Evolutionary conservation across 1,139 yeast species (phyloP).

Genomic region (Kodamaea ohmeri): DNA sequence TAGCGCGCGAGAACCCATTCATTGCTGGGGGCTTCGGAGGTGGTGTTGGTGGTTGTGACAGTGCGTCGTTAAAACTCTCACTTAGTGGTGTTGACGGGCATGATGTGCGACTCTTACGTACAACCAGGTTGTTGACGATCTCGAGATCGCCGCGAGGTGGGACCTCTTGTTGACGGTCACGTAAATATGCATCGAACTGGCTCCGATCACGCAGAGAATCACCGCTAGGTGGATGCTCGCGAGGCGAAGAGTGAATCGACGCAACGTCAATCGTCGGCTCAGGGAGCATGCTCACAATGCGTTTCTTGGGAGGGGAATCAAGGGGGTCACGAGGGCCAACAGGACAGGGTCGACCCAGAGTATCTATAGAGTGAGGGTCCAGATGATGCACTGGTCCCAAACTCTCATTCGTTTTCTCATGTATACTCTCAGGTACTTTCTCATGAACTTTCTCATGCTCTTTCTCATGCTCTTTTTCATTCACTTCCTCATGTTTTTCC

Average conservation of each 20-base stretch:
- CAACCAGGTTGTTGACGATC: conserved; percentile 20
- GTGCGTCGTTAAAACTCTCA: neutral
- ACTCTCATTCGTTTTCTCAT: too few species aligned
- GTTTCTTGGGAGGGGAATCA: conserved; percentile 9
- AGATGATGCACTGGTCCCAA: too few species aligned
- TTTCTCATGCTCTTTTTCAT: neutral
- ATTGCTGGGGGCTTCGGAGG: conserved; percentile 9
- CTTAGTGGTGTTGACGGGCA: conserved; percentile 5
- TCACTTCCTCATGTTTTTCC: conserved; percentile 1
- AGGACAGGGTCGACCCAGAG: too few species aligned
- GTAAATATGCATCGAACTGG: conserved; percentile 23
- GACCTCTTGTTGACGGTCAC: conserved; percentile 30
- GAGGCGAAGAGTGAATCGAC: conserved; percentile 6
- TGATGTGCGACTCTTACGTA: conserved; percentile 16
- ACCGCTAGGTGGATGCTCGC: too few species aligned
- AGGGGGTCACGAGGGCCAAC: too few species aligned
- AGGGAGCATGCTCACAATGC: conserved; percentile 14
- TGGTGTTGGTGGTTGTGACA: conserved; percentile 8
- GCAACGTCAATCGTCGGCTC: conserved; percentile 17
- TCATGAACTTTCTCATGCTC: neutral
- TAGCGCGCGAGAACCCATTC: too few species aligned
- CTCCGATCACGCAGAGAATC: too few species aligned
- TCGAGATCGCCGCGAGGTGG: conserved; percentile 39
- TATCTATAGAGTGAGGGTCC: too few species aligned
- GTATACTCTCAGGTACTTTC: neutral